Evolutionary conservation across 805 yeast species (phyloP).

Genomic region (Blastobotrys americana): DNA sequence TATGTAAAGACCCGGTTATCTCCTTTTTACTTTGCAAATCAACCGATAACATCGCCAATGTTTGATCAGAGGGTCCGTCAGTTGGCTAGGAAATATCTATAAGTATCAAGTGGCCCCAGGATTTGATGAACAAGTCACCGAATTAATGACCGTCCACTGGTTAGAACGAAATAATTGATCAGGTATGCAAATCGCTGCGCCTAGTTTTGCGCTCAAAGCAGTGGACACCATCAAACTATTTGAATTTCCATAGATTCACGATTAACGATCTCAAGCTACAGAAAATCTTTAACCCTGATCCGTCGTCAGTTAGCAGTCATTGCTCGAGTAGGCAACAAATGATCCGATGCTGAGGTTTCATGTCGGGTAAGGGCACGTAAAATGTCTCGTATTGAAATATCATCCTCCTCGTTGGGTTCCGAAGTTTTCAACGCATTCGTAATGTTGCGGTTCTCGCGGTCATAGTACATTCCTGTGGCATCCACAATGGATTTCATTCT

Average conservation of each 20-base stretch:
- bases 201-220: too few relatives aligned
- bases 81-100: constrained; percentile 71
- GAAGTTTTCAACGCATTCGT: not conserved
- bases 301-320: too few relatives aligned
- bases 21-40: constrained; percentile 77
- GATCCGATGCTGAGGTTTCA: too few relatives aligned
- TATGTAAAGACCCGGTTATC: constrained; percentile 78
- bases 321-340: too few relatives aligned
- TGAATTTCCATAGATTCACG: too few relatives aligned
- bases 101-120: not conserved
- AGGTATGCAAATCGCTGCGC: too few relatives aligned
- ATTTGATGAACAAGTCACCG: not conserved
- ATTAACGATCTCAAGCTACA: too few relatives aligned
- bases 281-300: too few relatives aligned
- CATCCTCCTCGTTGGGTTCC: not conserved
- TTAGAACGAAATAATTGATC: not conserved
- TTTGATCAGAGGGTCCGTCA: constrained; percentile 70
- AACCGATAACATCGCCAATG: constrained; percentile 61
- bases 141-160: not conserved
- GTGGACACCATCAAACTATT: constrained; percentile 1
- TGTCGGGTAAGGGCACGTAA: constrained; percentile 16
- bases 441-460: not conserved
- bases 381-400: constrained; percentile 10
- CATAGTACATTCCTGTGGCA: constrained; percentile 19
- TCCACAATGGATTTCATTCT: constrained; percentile 18